phyloP scores from a whole-genome alignment of 2,329 filamentous ascomycete species.

The Nemania bipapillata region DNA sequence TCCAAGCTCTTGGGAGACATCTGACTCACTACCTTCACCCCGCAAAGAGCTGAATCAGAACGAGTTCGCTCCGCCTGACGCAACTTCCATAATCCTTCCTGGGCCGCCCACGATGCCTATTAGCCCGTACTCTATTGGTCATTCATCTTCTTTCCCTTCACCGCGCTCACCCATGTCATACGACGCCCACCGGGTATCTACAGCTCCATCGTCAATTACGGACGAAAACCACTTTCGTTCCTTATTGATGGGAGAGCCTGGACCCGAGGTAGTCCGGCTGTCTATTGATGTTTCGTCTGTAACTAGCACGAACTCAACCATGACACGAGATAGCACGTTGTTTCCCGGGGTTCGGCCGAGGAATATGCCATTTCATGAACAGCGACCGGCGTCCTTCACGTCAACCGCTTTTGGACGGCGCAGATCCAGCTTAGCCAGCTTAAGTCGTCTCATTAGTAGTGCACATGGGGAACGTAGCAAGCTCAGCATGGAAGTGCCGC shows the following conservation, averaged over 20 bases:
- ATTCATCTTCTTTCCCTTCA: slow-evolving; percentile 74
- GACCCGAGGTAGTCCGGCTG: slow-evolving; percentile 73
- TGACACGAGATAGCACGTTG: slow-evolving; percentile 73
- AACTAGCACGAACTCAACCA: slow-evolving; percentile 81
- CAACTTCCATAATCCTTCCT: slow-evolving; percentile 59
- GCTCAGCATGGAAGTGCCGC: slow-evolving; percentile 73
- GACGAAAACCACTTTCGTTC: slow-evolving; percentile 78
- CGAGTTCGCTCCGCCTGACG: slow-evolving; percentile 64
- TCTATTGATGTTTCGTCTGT: slow-evolving; percentile 78
- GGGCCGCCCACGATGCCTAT: slow-evolving; percentile 61
- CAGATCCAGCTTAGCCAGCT: slow-evolving; percentile 78
- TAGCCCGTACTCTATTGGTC: slow-evolving; percentile 73
- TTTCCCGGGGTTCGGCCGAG: slow-evolving; percentile 52
- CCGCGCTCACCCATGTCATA: slow-evolving; percentile 75
- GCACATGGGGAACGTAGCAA: slow-evolving; percentile 80
- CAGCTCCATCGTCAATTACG: slow-evolving; percentile 76
- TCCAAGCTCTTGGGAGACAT: slow-evolving; percentile 50
- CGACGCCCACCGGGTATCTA: slow-evolving; percentile 77
- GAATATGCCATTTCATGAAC: slow-evolving; percentile 61
- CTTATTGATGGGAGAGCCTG: slow-evolving; percentile 76
- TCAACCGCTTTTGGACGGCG: slow-evolving; percentile 73
- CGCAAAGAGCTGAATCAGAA: slow-evolving; percentile 56
- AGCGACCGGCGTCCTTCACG: slow-evolving; percentile 71
- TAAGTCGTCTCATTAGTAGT: slow-evolving; percentile 79
- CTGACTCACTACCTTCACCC: slow-evolving; percentile 60